Conservation (phyloP, 2,329 filamentous ascomycete species). For the Neurospora sp. region DNA sequence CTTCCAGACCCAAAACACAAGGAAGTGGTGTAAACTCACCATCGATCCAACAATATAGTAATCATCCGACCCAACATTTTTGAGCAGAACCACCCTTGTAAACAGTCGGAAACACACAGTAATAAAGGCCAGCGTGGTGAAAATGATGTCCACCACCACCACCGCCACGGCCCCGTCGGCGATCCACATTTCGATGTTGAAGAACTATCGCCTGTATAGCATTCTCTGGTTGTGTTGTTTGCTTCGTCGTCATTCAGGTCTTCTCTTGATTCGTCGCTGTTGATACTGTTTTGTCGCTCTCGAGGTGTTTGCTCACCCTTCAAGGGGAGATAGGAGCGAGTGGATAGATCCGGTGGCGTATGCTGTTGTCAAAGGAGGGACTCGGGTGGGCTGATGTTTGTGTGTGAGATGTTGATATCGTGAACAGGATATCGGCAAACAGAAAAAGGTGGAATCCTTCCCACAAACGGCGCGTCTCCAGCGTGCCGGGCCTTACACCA, state of each 20-base stretch:
- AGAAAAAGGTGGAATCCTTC: background rate
- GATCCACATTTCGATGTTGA: constrained; percentile 5
- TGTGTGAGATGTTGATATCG: too few relatives aligned
- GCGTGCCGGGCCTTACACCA: background rate
- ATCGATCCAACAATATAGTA: constrained; percentile 12
- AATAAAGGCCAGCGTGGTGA: constrained; percentile 13
- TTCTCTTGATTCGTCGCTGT: background rate
- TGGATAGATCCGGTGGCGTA: background rate
- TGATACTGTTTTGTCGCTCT: background rate
- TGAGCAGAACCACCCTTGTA: constrained; percentile 12
- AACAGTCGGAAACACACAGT: constrained; percentile 11
- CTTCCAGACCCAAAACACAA: background rate
- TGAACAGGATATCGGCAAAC: background rate
- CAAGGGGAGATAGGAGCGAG: background rate
- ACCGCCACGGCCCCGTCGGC: constrained; percentile 5
- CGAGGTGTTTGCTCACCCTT: background rate
- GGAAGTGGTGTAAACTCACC: constrained; percentile 4
- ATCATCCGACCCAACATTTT: constrained; percentile 14
- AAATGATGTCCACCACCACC: constrained; percentile 12
- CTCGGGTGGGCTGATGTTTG: background rate
- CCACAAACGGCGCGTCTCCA: background rate
- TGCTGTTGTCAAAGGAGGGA: background rate
- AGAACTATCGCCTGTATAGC: background rate
- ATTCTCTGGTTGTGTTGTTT: background rate
- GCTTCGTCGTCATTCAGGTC: background rate